These are phyloP conservation scores for Scutellaria galericulata DNA, from an alignment of 257 asterid species.

Conservation along the genomic window DNA sequence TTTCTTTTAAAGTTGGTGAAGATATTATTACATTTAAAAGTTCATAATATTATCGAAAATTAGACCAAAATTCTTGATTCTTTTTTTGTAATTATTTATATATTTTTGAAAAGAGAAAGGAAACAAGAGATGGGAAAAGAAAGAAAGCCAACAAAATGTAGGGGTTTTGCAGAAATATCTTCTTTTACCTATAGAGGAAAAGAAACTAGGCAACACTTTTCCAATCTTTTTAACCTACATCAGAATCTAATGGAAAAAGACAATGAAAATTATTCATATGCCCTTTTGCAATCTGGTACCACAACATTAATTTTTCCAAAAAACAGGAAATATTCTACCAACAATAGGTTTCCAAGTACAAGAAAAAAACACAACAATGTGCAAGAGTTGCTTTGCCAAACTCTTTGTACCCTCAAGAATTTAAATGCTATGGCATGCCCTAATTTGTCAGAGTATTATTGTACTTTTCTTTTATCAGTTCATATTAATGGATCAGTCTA, in stretches of 20 bases:
- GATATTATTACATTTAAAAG: background rate
- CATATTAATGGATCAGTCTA: background rate
- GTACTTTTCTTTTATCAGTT: constrained; percentile 7
- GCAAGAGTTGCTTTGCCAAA: constrained; percentile 23
- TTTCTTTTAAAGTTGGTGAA: background rate
- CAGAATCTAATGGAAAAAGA: constrained; percentile 18
- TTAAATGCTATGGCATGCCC: constrained; percentile 1
- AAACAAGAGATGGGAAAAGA: background rate
- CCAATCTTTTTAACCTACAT: background rate
- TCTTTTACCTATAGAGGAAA: background rate
- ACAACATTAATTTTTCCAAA: background rate
- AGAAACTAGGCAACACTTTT: background rate
- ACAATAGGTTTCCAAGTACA: constrained; percentile 9
- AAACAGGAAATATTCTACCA: constrained; percentile 17
- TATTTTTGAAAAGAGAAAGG: background rate
- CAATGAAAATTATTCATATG: background rate
- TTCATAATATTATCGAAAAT: background rate
- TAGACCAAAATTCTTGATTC: background rate
- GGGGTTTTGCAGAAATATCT: constrained; percentile 9
- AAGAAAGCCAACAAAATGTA: background rate
- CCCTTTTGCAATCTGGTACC: constrained; percentile 11
- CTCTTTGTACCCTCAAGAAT: constrained; percentile 12
- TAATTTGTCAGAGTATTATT: constrained; percentile 31
- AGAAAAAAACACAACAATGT: background rate
- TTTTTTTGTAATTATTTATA: background rate